Conservation (phyloP, 768 basidiomycete species). For the Exidia glandulosa region DNA sequence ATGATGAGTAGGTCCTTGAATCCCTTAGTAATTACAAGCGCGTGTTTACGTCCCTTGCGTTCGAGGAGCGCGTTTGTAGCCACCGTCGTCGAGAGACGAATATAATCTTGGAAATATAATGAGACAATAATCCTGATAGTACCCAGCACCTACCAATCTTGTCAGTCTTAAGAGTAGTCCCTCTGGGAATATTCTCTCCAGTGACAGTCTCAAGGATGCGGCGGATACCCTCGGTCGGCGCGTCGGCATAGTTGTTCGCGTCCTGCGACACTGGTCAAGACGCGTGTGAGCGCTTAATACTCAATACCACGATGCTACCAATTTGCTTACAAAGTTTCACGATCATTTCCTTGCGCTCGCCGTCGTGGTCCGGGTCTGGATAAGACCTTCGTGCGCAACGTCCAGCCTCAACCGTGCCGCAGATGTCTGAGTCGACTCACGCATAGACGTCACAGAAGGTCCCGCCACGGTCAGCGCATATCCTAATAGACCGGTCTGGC, state of each 20-base stretch:
- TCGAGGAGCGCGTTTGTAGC: slow-evolving; percentile 94
- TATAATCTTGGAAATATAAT: slow-evolving; percentile 50
- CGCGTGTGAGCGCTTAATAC: background rate
- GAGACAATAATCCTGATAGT: background rate
- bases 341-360: slow-evolving; percentile 64
- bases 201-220: slow-evolving; percentile 72
- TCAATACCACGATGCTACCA: background rate
- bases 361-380: slow-evolving; percentile 47
- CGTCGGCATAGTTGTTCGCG: slow-evolving; percentile 77
- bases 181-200: slow-evolving; percentile 56
- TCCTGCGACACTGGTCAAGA: slow-evolving; percentile 71
- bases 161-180: slow-evolving; percentile 53
- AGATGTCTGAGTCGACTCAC: slow-evolving; percentile 26
- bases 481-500: slow-evolving; percentile 68
- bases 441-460: slow-evolving; percentile 89
- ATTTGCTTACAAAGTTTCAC: slow-evolving; percentile 67
- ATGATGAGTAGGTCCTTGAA: slow-evolving; percentile 89
- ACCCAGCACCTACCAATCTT: slow-evolving; percentile 56
- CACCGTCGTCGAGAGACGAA: slow-evolving; percentile 86
- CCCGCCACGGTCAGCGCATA: slow-evolving; percentile 83
- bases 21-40: slow-evolving; percentile 81
- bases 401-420: background rate
- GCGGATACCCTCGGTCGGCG: slow-evolving; percentile 89
- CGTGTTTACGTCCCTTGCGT: slow-evolving; percentile 87
- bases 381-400: slow-evolving; percentile 41